Evolutionary conservation across 169 alveolate genomes (phyloP).

Genomic region (Babesia gibsoni): DNA sequence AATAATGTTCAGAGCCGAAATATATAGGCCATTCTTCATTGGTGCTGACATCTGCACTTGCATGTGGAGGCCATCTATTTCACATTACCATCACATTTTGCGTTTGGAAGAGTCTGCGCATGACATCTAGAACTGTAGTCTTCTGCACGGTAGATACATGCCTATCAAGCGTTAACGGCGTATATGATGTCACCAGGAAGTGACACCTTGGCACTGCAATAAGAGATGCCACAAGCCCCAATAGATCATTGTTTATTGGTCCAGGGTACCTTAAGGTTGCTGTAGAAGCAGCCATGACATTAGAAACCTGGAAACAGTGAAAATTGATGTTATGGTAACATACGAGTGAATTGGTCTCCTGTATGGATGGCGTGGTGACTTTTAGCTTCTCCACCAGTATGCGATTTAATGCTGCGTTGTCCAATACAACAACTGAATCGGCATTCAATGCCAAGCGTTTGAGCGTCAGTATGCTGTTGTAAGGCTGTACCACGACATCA

Average conservation of each 20-base stretch:
- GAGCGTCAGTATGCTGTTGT: slow-evolving; percentile 92
- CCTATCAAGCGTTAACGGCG: slow-evolving; percentile 84
- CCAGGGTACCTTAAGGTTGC: slow-evolving; percentile 94
- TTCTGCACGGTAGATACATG: slow-evolving; percentile 81
- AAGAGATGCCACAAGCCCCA: slow-evolving; percentile 95
- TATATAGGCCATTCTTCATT: slow-evolving; percentile 66
- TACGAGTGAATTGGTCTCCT: slow-evolving; percentile 39
- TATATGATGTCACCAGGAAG: slow-evolving; percentile 97
- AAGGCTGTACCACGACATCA: slow-evolving; percentile 99
- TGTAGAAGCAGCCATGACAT: slow-evolving; percentile 76
- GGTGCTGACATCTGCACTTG: slow-evolving; percentile 24
- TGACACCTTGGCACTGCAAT: slow-evolving; percentile 99
- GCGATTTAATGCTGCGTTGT: slow-evolving; percentile 96
- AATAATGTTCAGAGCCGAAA: slow-evolving; percentile 68
- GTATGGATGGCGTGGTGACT: slow-evolving; percentile 67
- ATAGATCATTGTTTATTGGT: slow-evolving; percentile 95
- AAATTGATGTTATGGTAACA: background rate
- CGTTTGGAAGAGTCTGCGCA: slow-evolving; percentile 95
- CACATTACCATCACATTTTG: slow-evolving; percentile 91
- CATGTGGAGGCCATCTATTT: background rate
- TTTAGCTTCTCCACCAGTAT: slow-evolving; percentile 93
- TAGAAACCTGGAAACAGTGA: slow-evolving; percentile 55
- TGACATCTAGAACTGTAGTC: slow-evolving; percentile 97
- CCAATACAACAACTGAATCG: slow-evolving; percentile 97
- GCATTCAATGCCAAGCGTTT: slow-evolving; percentile 87